Base-by-base conservation (phyloP, 2,329 filamentous ascomycete species). In the Clonostachys byssicola region DNA sequence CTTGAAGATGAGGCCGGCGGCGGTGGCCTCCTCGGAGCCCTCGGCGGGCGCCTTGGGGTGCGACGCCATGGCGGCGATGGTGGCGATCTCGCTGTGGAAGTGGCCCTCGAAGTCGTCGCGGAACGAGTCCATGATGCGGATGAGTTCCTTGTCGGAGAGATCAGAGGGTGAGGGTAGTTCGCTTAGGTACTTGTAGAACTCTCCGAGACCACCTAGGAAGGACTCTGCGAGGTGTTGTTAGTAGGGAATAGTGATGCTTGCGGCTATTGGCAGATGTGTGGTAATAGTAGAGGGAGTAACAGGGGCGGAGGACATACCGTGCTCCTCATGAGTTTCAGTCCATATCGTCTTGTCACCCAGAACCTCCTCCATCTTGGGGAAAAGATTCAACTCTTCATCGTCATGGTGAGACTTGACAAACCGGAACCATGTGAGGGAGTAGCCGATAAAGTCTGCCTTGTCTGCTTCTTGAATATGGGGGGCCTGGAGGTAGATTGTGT, bases 401-500 rank as follows among this genome's bases (percentile, higher is more conserved):
- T 81, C 74, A 54, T 83, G 79, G 57, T 85, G 80, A 34, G 77
- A 75, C 54, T 71, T 73, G 50, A 85, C 74, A 53, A 83, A 81
- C 48, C 76, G 73, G 63, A 74, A 71, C 77, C 79, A 83, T 1
- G 79, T 75, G 45, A 78, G 66, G 33, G 70, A 67, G 62, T 85
- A 85, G 16, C 71, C 72, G 46, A 83, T 62, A 53, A 86, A 85
- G 58, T 78, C 75, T 43, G 63, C 58, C 59, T 74, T 74, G 59
- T 84, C 78, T n/a, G 61, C 60, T 3, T 72, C 68, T 10, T 68
- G 59, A 40, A 84, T 61, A 54, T 76, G 66, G 12, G 73, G 71
- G 1, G 78, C 80, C 60, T 85, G 81, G 39, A 76, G 72, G 59
- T 78, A 82, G 57, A 86, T 82, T 56, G 73, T 77, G 62, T 86